Percentiles rank a stretch among this genome's conserved stretches.
phyloP scores from a whole-genome alignment of 805 yeast species.

The Barnettozyma salicaria region DNA sequence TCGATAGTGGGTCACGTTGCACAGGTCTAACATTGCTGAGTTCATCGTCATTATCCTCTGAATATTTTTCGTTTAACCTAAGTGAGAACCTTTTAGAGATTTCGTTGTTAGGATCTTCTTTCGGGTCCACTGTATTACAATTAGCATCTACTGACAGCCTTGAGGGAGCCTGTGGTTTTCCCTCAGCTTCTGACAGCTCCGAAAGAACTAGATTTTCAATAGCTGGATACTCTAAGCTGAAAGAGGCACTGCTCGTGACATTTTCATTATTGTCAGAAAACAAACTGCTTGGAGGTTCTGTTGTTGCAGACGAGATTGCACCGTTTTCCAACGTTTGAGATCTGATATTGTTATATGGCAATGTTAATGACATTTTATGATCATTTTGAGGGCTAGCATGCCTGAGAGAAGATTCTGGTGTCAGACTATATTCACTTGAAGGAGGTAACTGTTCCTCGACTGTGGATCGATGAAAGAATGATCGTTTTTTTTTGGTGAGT shows the following conservation, averaged over 20 bases:
- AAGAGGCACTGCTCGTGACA: not conserved
- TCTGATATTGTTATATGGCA: not conserved
- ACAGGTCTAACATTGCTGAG: too few species aligned
- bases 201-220: slow-evolving; percentile 1
- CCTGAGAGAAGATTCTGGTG: slow-evolving; percentile 18
- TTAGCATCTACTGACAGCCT: not conserved
- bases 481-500: slow-evolving; percentile 2
- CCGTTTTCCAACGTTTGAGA: not conserved
- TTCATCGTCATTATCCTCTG: not conserved
- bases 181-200: not conserved
- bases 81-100: slow-evolving; percentile 5
- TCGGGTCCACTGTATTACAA: not conserved
- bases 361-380: not conserved
- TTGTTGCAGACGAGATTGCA: not conserved
- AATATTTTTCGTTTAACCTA: not conserved
- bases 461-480: slow-evolving; percentile 1
- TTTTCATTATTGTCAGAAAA: slow-evolving; percentile 6
- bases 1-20: slow-evolving; percentile 19
- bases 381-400: not conserved
- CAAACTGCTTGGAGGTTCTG: slow-evolving; percentile 6
- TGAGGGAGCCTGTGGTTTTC: too few species aligned
- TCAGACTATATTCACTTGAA: slow-evolving; percentile 23
- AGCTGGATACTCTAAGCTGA: not conserved
- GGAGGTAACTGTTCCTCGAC: slow-evolving; percentile 9
- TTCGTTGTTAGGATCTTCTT: not conserved